Conservation (phyloP, 139 green algal species). For the Picochlorum sp. region DNA sequence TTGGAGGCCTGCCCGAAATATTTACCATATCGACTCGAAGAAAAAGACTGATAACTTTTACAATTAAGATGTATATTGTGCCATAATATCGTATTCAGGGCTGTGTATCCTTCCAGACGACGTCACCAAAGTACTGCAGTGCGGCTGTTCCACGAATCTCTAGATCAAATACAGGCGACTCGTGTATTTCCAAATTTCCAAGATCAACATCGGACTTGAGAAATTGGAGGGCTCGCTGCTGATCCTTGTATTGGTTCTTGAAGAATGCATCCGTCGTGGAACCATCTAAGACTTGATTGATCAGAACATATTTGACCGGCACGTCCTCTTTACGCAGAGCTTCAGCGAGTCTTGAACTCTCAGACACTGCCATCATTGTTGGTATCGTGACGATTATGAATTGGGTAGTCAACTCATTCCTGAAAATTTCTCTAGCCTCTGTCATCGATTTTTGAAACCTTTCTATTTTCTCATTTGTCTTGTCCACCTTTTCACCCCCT, state of each 20-base stretch:
- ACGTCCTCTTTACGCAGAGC: constrained; percentile 57
- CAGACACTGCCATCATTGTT: constrained; percentile 88
- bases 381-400: constrained; percentile 98
- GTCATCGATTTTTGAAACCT: constrained; percentile 73
- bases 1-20: constrained; percentile 2
- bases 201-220: constrained; percentile 65
- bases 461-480: constrained; percentile 52
- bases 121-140: constrained; percentile 86
- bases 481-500: constrained; percentile 32
- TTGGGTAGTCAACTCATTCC: constrained; percentile 70
- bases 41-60: background rate
- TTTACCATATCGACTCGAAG: background rate
- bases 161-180: constrained; percentile 87
- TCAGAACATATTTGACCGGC: constrained; percentile 72
- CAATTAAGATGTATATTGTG: background rate
- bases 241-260: constrained; percentile 56
- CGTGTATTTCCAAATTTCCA: constrained; percentile 47
- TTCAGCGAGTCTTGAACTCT: constrained; percentile 71
- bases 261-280: constrained; percentile 54
- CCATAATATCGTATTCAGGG: background rate
- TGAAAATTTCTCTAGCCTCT: constrained; percentile 80
- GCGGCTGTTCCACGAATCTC: constrained; percentile 87
- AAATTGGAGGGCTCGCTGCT: constrained; percentile 71
- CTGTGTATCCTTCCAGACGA: constrained; percentile 64
- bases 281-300: constrained; percentile 81